These are phyloP conservation scores for Cladosporium sp. DNA, from an alignment of 2,329 filamentous ascomycete species.

Conservation along the genomic window DNA sequence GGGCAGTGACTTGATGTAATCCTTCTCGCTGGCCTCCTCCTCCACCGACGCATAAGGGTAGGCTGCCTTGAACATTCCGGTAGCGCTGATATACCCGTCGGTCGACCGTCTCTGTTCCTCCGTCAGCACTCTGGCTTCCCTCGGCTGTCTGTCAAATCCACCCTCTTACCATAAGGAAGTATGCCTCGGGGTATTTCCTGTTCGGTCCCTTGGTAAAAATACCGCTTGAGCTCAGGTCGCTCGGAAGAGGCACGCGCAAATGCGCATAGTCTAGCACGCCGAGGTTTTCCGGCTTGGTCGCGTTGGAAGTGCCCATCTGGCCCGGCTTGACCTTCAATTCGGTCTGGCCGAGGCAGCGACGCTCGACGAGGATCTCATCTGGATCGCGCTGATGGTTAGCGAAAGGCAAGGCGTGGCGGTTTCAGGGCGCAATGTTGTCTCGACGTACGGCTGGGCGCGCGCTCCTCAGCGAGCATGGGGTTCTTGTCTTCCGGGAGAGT, in stretches of 20 bases:
- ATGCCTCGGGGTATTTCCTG: slow-evolving; percentile 69
- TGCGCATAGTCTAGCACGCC: slow-evolving; percentile 95
- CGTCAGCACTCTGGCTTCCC: slow-evolving; percentile 11
- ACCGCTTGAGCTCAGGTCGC: slow-evolving; percentile 79
- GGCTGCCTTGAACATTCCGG: slow-evolving; percentile 88
- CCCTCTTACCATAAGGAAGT: slow-evolving; percentile 77
- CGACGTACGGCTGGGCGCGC: slow-evolving; percentile 59
- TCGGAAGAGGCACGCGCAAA: slow-evolving; percentile 84
- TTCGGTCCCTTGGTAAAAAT: slow-evolving; percentile 75
- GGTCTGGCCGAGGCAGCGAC: slow-evolving; percentile 87
- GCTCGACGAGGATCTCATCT: slow-evolving; percentile 58
- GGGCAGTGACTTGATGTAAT: slow-evolving; percentile 75
- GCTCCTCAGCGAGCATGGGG: slow-evolving; percentile 58
- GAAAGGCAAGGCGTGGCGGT: neutral
- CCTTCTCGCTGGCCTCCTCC: slow-evolving; percentile 72
- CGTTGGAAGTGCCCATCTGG: slow-evolving; percentile 63
- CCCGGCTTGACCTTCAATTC: slow-evolving; percentile 79
- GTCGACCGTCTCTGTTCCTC: slow-evolving; percentile 65
- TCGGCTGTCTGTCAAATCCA: neutral
- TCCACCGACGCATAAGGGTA: slow-evolving; percentile 64
- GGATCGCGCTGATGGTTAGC: slow-evolving; percentile 4
- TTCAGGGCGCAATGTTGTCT: neutral
- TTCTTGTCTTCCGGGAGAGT: slow-evolving; percentile 58
- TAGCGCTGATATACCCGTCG: slow-evolving; percentile 79
- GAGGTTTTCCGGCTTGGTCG: slow-evolving; percentile 67